phyloP scores from a whole-genome alignment of 2,329 filamentous ascomycete species.

The Beauveria scarabaeidicola region DNA sequence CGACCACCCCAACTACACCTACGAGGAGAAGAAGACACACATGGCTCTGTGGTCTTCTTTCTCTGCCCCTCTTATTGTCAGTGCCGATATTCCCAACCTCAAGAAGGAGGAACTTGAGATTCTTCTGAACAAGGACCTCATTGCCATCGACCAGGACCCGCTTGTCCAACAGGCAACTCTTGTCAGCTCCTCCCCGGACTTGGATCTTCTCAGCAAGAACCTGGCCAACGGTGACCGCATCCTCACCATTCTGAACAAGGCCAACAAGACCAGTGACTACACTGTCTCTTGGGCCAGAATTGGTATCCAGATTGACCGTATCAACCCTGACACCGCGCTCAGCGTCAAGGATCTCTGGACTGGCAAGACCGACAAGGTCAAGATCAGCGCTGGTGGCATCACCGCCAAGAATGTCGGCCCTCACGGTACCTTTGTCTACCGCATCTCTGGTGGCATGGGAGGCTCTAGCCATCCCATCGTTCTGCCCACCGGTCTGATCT shows the following conservation, averaged over 20 bases:
- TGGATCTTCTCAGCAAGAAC: constrained; percentile 38
- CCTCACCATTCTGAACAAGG: constrained; percentile 38
- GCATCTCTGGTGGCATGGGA: constrained; percentile 26
- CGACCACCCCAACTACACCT: constrained; percentile 25
- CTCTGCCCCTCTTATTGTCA: constrained; percentile 28
- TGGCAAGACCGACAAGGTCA: constrained; percentile 19
- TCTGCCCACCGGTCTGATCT: constrained; percentile 38
- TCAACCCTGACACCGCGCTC: constrained; percentile 19
- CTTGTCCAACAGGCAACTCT: constrained; percentile 37
- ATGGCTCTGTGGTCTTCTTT: constrained; percentile 29
- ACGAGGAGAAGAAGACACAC: constrained; percentile 28
- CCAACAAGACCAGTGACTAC: constrained; percentile 20
- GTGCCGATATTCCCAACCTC: constrained; percentile 30
- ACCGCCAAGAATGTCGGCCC: constrained; percentile 22
- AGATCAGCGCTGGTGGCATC: constrained; percentile 17
- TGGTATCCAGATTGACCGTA: constrained; percentile 24
- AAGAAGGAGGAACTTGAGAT: constrained; percentile 25
- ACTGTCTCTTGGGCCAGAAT: constrained; percentile 27
- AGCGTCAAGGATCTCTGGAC: constrained; percentile 36
- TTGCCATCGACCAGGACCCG: constrained; percentile 33
- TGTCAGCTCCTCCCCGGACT: constrained; percentile 32
- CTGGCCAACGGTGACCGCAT: constrained; percentile 38
- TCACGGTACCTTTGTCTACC: constrained; percentile 34
- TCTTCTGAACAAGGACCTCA: constrained; percentile 32
- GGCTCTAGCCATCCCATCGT: constrained; percentile 17